Percentiles rank a stretch among this genome's conserved stretches.
Evolutionary conservation across 2,329 filamentous ascomycete species (phyloP).

Genomic region (Ophiostoma australiae): DNA sequence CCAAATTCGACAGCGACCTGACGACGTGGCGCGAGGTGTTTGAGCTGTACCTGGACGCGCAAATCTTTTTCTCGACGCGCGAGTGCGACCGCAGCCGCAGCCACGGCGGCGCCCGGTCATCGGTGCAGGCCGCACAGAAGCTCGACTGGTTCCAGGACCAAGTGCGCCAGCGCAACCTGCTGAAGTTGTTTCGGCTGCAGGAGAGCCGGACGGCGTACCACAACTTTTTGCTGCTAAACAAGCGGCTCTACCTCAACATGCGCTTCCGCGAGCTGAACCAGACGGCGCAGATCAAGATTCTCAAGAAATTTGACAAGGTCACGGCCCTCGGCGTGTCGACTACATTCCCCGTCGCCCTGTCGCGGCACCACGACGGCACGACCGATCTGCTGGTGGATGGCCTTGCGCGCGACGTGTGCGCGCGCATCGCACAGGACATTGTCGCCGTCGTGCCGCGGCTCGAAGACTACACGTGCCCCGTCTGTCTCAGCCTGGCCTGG

Average conservation of each 20-base stretch:
- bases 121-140: constrained; percentile 60
- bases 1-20: constrained; percentile 50
- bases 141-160: constrained; percentile 68
- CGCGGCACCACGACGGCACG: constrained; percentile 42
- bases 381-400: constrained; percentile 60
- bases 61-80: constrained; percentile 75
- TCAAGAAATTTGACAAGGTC: constrained; percentile 89
- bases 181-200: constrained; percentile 59
- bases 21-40: constrained; percentile 77
- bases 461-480: constrained; percentile 78
- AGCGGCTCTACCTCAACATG: constrained; percentile 69
- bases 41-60: constrained; percentile 71
- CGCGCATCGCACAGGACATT: constrained; percentile 66
- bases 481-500: constrained; percentile 75
- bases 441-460: constrained; percentile 71
- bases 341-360: constrained; percentile 12
- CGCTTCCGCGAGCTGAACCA: constrained; percentile 82
- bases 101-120: constrained; percentile 58
- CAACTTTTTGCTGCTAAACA: constrained; percentile 68
- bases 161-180: constrained; percentile 55
- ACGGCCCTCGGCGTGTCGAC: constrained; percentile 47
- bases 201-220: constrained; percentile 61
- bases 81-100: constrained; percentile 49
- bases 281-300: constrained; percentile 71
- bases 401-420: constrained; percentile 70